A percentile compares a stretch with the other conserved stretches of the same genome.
These are phyloP conservation scores for Aspergillus bombycis DNA, from an alignment of 2,329 filamentous ascomycete genomes.

Conservation along the genomic window DNA sequence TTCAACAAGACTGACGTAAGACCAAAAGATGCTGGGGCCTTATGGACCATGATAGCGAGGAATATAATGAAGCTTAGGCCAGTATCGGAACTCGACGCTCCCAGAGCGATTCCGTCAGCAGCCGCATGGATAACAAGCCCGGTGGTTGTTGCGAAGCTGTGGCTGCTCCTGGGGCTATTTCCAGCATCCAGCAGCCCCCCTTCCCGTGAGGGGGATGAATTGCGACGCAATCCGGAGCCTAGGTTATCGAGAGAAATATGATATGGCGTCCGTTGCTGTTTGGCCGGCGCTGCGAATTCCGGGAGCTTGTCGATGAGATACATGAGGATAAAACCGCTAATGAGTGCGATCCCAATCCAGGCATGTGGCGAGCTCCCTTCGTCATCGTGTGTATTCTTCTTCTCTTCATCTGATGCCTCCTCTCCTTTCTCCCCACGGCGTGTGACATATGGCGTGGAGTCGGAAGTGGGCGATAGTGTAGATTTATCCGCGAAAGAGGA, in stretches of 20 bases:
- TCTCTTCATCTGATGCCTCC: constrained; percentile 39
- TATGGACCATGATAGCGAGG: constrained; percentile 95
- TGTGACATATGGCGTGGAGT: constrained; percentile 28
- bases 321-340: constrained; percentile 93
- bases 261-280: constrained; percentile 68
- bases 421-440: constrained; percentile 29
- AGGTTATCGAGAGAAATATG: constrained; percentile 90
- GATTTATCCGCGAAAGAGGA: constrained; percentile 2
- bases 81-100: constrained; percentile 80
- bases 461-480: not conserved
- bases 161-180: constrained; percentile 40
- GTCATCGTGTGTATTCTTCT: constrained; percentile 38
- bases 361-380: constrained; percentile 61
- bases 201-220: constrained; percentile 43
- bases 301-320: constrained; percentile 90
- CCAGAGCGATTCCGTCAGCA: constrained; percentile 93
- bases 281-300: constrained; percentile 69
- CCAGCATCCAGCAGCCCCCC: constrained; percentile 41
- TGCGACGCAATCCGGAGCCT: constrained; percentile 56
- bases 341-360: constrained; percentile 85
- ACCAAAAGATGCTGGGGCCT: constrained; percentile 93
- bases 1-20: constrained; percentile 87
- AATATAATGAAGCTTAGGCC: constrained; percentile 90
- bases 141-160: constrained; percentile 78
- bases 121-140: constrained; percentile 95